Base-by-base conservation (phyloP, 495 filamentous ascomycete species). In the Durotheca rogersii region DNA sequence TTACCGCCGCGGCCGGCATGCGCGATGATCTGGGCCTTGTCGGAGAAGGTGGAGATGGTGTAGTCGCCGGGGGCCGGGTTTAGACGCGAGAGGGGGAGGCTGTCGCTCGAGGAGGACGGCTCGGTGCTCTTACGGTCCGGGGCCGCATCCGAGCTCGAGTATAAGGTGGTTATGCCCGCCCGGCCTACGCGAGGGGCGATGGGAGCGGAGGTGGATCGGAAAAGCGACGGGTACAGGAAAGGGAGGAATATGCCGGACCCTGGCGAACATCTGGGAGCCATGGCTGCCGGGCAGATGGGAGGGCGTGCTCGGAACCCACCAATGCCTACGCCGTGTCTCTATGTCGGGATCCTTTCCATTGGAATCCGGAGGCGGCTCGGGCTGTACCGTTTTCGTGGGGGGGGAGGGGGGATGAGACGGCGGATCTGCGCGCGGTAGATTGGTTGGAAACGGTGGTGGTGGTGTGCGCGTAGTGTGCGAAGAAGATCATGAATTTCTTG, bases 51-150 rank as follows among this genome's bases (percentile, higher is more conserved):
- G 3, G 88, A 83, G 19, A 80, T 76, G 29, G 84, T 80, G 69
- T 93, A 97, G 61, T 94, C 87, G 56, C 85, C 85, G 2, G 90
- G 87, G 1, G 80, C 52, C 1, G 91, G 88, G 61, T 93, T 85
- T 27, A 95, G 77, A 53, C 86, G 83, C 7, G 83, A 82, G 18
- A 65, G 41, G 21, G 73, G 67, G 6, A 76, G 51, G 27, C 52
- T 30, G 46, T 64, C 37, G 43, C 69, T 60, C 2, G 54, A 45
- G 7, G 41, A 12, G 7, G 60, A 59, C 54, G 56, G 42, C 7
- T 67, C 51, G 49, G 68, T 72, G 53, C 32, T 39, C 23, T 41
- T 71, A 67, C 47, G 53, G 67, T 41, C 70, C 46, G 40, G 32
- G 41, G 47, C 40, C 49, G 46, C 58, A 23, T 42, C 49, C 11